Base-by-base conservation (phyloP, 805 yeast genomes). In the Kuraishia molischiana region DNA sequence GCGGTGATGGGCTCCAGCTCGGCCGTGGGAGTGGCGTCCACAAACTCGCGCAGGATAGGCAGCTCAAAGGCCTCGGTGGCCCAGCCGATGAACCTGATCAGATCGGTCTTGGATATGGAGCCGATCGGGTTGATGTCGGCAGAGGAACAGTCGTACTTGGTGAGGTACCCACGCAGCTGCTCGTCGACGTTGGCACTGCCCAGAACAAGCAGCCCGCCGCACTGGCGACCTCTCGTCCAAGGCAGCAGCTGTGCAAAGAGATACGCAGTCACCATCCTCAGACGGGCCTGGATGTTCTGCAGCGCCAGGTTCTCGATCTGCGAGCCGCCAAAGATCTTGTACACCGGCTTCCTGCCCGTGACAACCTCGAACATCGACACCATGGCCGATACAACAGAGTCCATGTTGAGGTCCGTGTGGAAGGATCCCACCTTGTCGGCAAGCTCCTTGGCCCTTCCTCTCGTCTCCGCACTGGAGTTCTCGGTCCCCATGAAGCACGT, bases 41-140 rank as follows among this genome's bases (percentile, higher is more conserved):
- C 65, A 55, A 94, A 92, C 6, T 78, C 82, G 32, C 70, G 61
- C 45, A 92, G 64, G 18, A 92, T 71, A 3, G 96, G 95, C 52
- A 90, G 54, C 1, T 83, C 70, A 54, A 82, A 90, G 38, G 72
- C 66, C 5, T 51, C 55, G 24, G 75, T 68, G 0, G 97, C 86
- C 74, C 86, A 92, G 2, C 67, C 74, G 37, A 92, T 92, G 51
- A 94, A 92, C 37, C 73, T 67, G 54, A 85, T 87, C 54, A 92
- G 65, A 53, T 94, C 99, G 1, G 87, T 86, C 56, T 92, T 92
- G 13, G 98, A 90, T 32, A 92, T 85, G 26, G 97, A 95, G n/a
- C 99, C 99, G 47, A 92, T 94, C 20, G 99, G 99, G 54, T 92
- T 92, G 42, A 92, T 75, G 62, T 92, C 99, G 1, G 98, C 98